A percentile compares a stretch with the other conserved stretches of the same genome.
phyloP scores from a whole-genome alignment of 345 rosid species.

The Melaleuca alternifolia region DNA sequence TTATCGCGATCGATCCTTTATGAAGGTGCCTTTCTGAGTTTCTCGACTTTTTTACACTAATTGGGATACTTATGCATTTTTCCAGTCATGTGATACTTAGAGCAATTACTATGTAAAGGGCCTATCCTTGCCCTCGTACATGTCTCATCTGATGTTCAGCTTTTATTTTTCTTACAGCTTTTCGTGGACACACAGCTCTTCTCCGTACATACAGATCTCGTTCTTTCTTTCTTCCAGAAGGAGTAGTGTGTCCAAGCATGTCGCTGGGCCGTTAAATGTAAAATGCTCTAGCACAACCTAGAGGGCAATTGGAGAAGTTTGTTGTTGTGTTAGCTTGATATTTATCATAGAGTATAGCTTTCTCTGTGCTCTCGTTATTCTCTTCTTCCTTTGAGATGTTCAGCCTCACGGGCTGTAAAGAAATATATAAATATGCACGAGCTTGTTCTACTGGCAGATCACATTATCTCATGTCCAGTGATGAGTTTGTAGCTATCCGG shows the following conservation, averaged over 20 bases:
- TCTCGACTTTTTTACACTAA: not conserved
- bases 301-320: not conserved
- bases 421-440: not conserved
- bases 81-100: not conserved
- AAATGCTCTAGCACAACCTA: conserved; percentile 5
- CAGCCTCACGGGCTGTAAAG: not conserved
- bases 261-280: not conserved
- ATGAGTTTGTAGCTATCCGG: not conserved
- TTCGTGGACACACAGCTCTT: conserved; percentile 93
- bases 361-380: not conserved
- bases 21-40: conserved; percentile 46
- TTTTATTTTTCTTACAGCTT: conserved; percentile 25
- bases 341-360: not conserved
- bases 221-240: conserved; percentile 88
- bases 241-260: conserved; percentile 27
- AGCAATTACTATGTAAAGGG: not conserved
- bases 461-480: not conserved
- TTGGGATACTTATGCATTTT: not conserved
- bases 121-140: not conserved
- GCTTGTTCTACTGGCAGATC: not conserved
- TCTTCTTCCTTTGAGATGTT: not conserved
- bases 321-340: not conserved
- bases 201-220: conserved; percentile 92
- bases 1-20: conserved; percentile 68
- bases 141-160: not conserved